Evolutionary conservation across 495 filamentous ascomycete genomes (phyloP).

Genomic region (Neurospora sp.): DNA sequence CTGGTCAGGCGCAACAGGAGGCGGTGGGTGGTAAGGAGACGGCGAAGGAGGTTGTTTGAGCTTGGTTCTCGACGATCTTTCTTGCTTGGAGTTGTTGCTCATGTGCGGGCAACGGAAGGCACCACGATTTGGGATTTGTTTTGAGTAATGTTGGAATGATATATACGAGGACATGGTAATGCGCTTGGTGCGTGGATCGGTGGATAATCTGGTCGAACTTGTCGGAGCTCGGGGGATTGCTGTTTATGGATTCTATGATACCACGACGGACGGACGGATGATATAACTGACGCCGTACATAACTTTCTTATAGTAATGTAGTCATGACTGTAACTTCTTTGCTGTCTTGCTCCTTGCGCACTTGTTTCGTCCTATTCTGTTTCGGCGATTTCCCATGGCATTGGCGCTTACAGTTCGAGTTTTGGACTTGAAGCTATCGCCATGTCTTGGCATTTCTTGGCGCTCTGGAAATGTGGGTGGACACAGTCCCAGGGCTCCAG

Average conservation of each 20-base stretch:
- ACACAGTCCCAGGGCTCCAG: conserved; percentile 53
- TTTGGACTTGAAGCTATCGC: not conserved
- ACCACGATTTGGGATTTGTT: not conserved
- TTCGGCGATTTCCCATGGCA: too few species aligned
- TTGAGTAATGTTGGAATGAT: not conserved
- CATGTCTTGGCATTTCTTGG: not conserved
- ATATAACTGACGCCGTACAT: not conserved
- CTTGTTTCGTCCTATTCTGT: too few species aligned
- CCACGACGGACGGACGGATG: not conserved
- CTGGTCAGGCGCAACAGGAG: not conserved
- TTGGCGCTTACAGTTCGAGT: too few species aligned
- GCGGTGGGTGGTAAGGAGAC: not conserved
- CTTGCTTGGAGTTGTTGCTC: not conserved
- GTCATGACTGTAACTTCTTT: not conserved
- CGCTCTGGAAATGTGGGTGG: not conserved
- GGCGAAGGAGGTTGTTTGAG: not conserved
- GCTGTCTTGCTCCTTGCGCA: not conserved
- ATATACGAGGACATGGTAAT: not conserved
- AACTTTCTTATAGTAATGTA: not conserved
- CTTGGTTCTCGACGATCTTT: not conserved
- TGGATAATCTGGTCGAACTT: not conserved
- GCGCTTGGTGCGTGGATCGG: not conserved
- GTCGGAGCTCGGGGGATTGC: not conserved
- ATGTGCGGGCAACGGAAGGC: not conserved
- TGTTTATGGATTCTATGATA: not conserved